phyloP scores from a whole-genome alignment of 306 rosid genomes.

The Clitoria ternatea region DNA sequence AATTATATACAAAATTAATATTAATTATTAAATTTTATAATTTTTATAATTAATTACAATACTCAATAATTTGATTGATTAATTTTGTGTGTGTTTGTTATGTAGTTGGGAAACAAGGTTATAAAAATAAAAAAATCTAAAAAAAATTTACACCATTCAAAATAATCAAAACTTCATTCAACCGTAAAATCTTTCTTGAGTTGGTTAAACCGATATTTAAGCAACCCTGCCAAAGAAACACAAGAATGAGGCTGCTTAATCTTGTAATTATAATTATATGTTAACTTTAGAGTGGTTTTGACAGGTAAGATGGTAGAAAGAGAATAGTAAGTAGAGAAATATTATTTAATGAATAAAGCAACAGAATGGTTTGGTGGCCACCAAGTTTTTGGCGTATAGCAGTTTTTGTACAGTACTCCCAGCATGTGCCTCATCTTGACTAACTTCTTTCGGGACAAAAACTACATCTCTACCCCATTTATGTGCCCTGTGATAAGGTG shows the following conservation, averaged over 20 bases:
- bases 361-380: slow-evolving; percentile 21
- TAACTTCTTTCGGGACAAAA: slow-evolving; percentile 34
- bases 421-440: slow-evolving; percentile 59
- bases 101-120: too few species aligned
- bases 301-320: slow-evolving; percentile 9
- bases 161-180: too few species aligned
- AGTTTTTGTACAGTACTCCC: slow-evolving; percentile 5
- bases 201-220: too few species aligned
- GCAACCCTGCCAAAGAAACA: too few species aligned
- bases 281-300: background rate
- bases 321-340: background rate
- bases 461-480: background rate
- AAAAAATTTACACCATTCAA: too few species aligned
- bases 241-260: background rate
- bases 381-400: slow-evolving; percentile 20
- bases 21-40: too few species aligned
- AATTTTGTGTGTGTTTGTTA: too few species aligned
- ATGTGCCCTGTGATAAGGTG: background rate
- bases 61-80: too few species aligned
- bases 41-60: too few species aligned
- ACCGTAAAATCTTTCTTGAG: too few species aligned
- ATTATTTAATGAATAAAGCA: slow-evolving; percentile 5
- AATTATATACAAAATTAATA: too few species aligned
- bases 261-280: slow-evolving; percentile 19
- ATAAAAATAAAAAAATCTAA: too few species aligned